Conservation (phyloP, 441 rosid species). For the Corymbia calophylla region DNA sequence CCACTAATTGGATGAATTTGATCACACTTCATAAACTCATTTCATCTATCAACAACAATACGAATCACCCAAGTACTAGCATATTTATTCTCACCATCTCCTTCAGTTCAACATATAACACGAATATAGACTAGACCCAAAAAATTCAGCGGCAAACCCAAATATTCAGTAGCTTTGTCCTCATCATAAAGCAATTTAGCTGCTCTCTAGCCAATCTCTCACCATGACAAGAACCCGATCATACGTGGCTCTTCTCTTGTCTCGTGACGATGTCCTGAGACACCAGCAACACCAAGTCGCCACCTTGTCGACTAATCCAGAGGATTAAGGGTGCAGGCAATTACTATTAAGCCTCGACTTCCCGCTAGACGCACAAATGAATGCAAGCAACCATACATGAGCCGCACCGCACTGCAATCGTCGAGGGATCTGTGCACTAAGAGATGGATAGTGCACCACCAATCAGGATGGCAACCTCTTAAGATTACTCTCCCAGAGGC, state of each 20-base stretch:
- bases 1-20: too few relatives aligned
- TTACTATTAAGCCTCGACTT: background rate
- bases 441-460: constrained; percentile 31
- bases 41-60: too few relatives aligned
- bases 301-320: background rate
- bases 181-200: background rate
- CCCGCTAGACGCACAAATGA: background rate
- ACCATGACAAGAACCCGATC: background rate
- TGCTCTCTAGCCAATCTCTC: background rate
- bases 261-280: background rate
- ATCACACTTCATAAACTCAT: too few relatives aligned
- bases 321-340: background rate
- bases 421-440: background rate
- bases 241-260: background rate
- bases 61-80: too few relatives aligned
- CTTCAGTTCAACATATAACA: too few relatives aligned
- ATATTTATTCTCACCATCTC: too few relatives aligned
- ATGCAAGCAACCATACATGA: background rate
- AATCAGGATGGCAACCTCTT: constrained; percentile 44
- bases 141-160: too few relatives aligned
- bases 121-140: too few relatives aligned
- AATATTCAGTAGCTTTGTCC: too few relatives aligned
- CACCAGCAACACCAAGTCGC: background rate
- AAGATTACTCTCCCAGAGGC: constrained; percentile 9
- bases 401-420: background rate